Evolutionary conservation across 257 asterid genomes (phyloP).

Genomic region (Capsicum rhomboideum): DNA sequence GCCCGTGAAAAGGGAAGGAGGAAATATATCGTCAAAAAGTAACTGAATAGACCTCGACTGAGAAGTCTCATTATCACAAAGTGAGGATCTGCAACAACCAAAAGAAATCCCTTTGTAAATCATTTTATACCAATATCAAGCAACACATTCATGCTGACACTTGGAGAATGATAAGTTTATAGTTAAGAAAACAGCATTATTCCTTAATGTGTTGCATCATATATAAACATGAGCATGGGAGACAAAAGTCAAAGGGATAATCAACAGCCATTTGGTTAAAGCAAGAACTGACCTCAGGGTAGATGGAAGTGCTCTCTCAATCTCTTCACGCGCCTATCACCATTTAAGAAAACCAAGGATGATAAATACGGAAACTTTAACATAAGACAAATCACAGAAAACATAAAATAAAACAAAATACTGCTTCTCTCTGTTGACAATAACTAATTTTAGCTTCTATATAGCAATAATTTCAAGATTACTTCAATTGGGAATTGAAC

Average conservation of each 20-base stretch:
- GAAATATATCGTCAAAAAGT: conserved; percentile 33
- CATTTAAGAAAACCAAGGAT: background rate
- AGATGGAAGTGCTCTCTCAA: conserved; percentile 30
- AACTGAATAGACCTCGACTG: conserved; percentile 40
- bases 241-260: background rate
- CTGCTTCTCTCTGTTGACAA: background rate
- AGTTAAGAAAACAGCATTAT: background rate
- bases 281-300: conserved; percentile 33
- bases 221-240: background rate
- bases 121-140: background rate
- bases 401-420: background rate
- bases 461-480: background rate
- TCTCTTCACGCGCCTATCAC: conserved; percentile 60
- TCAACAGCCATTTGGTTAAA: background rate
- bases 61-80: conserved; percentile 21
- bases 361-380: background rate
- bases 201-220: background rate
- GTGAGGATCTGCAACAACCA: conserved; percentile 28
- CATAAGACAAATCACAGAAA: background rate
- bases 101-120: background rate
- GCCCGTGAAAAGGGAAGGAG: conserved; percentile 54
- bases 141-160: background rate
- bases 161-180: background rate
- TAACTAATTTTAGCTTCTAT: background rate
- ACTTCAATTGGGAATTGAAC: background rate